These are phyloP conservation scores for Fusarium irregulare DNA, from an alignment of 2,329 filamentous ascomycete genomes.

Conservation along the genomic window DNA sequence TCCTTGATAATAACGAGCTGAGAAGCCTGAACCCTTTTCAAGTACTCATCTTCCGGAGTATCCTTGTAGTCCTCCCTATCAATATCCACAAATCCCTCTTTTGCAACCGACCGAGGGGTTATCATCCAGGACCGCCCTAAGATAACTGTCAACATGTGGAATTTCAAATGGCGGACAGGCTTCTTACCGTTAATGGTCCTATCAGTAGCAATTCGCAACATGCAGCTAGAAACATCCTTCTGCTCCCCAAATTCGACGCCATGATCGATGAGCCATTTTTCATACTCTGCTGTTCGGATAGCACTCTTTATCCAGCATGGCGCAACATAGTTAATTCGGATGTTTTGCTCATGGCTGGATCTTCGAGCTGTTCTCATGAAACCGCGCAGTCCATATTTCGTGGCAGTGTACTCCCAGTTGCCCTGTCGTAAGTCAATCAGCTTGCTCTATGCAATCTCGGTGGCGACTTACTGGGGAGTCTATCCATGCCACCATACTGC, in stretches of 20 bases:
- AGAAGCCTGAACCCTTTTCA: slow-evolving; percentile 26
- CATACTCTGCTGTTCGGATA: slow-evolving; percentile 54
- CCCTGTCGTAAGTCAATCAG: not conserved
- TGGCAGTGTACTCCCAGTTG: slow-evolving; percentile 41
- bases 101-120: slow-evolving; percentile 30
- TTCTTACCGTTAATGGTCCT: slow-evolving; percentile 44
- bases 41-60: slow-evolving; percentile 27
- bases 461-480: slow-evolving; percentile 52
- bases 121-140: slow-evolving; percentile 38
- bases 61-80: slow-evolving; percentile 40
- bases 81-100: slow-evolving; percentile 36
- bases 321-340: slow-evolving; percentile 60
- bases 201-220: slow-evolving; percentile 51
- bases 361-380: slow-evolving; percentile 37
- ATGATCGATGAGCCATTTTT: slow-evolving; percentile 53
- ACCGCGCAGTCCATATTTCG: slow-evolving; percentile 29
- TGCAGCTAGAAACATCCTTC: slow-evolving; percentile 49
- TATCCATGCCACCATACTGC: slow-evolving; percentile 60
- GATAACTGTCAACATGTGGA: not conserved
- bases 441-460: fast-evolving
- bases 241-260: slow-evolving; percentile 56
- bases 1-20: slow-evolving; percentile 38
- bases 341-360: slow-evolving; percentile 51
- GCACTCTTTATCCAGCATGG: slow-evolving; percentile 56
- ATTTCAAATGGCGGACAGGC: not conserved